Base-by-base conservation (phyloP, 164 flowering plant species). In the Tinospora cordifolia region DNA sequence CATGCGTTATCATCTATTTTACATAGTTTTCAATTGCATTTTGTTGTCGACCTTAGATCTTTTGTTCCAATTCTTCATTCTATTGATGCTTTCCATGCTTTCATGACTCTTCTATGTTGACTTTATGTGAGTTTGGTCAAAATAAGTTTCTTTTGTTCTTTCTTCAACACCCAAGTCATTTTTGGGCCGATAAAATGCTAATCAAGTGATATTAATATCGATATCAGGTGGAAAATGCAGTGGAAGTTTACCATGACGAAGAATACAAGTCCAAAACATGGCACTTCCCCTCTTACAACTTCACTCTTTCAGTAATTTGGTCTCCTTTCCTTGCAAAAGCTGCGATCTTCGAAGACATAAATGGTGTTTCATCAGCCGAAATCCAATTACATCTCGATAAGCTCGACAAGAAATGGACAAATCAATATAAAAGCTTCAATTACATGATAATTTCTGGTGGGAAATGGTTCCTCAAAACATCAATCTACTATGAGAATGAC, bases 391-490 rank as follows among this genome's bases (percentile, higher is more conserved):
- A 91, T 71, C 84, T 95, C 2, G 99, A 95, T 77, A 73, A 82
- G 54, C 88, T 86, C 0, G 98, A 95, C 57, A 68, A 76, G 54
- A 81, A 74, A 65, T 95, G 99, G 99, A 80, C 81, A 1, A 63
- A 76, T 39, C 78, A 80, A 41, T 91, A 69, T 78, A 66, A 72
- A 21, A 81, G 69, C 68, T 79, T 87, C 17, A 88, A 95, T 78
- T 92, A 87, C 77, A 69, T 85, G 75, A 76, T 88, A 19, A 82
- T 92, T 67, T 82, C 93, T 2, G 91, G 84, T 27, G 98, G 99
- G 30, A 88, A 95, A 82, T 95, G 99, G 99, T 95, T 85, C 72
- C 87, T 91, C 71, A 95, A 91, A 77, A 71, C 88, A 22, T 85
- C 97, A 64, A 81, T 91, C 40, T 90, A 88, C 83, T 82, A 85